Percentiles rank a stretch among this genome's conserved stretches.
These are phyloP conservation scores for Dioszegia aurantiaca DNA, from an alignment of 768 basidiomycete species.

Conservation along the genomic window DNA sequence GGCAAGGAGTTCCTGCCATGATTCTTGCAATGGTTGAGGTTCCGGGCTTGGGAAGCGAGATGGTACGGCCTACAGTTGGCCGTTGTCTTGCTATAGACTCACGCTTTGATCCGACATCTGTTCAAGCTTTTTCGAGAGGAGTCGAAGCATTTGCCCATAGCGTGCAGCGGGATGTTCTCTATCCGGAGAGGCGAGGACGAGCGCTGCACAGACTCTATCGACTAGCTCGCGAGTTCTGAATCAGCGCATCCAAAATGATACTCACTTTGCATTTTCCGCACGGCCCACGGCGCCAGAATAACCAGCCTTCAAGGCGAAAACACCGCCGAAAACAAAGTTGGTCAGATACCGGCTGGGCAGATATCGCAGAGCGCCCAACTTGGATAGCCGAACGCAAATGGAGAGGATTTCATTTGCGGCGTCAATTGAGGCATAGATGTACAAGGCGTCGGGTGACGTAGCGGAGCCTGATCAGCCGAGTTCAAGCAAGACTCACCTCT, in stretches of 20 bases:
- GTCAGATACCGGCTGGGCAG: constrained; percentile 46
- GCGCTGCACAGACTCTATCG: constrained; percentile 39
- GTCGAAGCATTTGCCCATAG: constrained; percentile 46
- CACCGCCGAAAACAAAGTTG: constrained; percentile 47
- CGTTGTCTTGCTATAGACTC: neutral
- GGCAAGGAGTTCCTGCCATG: neutral
- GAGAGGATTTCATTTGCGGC: constrained; percentile 42
- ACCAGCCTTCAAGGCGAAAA: constrained; percentile 46
- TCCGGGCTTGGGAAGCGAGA: constrained; percentile 25
- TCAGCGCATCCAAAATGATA: constrained; percentile 14
- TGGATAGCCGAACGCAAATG: constrained; percentile 38
- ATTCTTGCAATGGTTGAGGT: neutral
- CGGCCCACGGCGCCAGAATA: constrained; percentile 45
- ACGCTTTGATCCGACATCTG: constrained; percentile 43
- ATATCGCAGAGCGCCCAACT: constrained; percentile 37
- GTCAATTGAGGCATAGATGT: constrained; percentile 50
- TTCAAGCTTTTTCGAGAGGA: constrained; percentile 43
- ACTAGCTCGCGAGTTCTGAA: constrained; percentile 42
- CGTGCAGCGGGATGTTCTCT: constrained; percentile 43
- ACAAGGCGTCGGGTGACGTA: constrained; percentile 39
- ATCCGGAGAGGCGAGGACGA: constrained; percentile 40
- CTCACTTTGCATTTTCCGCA: constrained; percentile 37
- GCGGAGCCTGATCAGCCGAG: constrained; percentile 25
- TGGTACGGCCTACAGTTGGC: constrained; percentile 32
- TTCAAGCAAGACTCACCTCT: constrained; percentile 30